phyloP scores from a whole-genome alignment of 1,284 basidiomycete species.

The Quambalaria eucalypti region DNA sequence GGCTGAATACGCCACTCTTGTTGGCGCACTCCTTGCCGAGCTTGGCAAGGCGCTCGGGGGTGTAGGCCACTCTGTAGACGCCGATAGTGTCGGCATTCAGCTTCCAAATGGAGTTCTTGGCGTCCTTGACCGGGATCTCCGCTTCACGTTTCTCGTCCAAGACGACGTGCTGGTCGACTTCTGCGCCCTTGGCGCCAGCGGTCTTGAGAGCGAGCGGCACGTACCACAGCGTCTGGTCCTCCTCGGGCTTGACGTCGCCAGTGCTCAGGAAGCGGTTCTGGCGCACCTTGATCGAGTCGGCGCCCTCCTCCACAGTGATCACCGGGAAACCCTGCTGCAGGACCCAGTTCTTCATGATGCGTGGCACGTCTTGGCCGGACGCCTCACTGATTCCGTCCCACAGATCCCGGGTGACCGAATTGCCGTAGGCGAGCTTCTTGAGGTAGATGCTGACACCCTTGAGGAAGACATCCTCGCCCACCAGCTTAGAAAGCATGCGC shows the following conservation, averaged over 20 bases:
- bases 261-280: conserved; percentile 90
- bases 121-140: conserved; percentile 57
- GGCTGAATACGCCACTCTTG: conserved; percentile 59
- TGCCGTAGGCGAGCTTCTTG: conserved; percentile 71
- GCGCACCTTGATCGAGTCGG: conserved; percentile 51
- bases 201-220: conserved; percentile 72
- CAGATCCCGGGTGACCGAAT: conserved; percentile 64
- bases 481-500: conserved; percentile 76
- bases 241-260: conserved; percentile 59
- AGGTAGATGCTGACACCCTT: conserved; percentile 67
- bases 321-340: conserved; percentile 68
- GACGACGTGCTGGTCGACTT: conserved; percentile 59
- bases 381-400: conserved; percentile 79
- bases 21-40: conserved; percentile 72
- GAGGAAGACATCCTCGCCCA: conserved; percentile 64
- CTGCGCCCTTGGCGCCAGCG: conserved; percentile 48
- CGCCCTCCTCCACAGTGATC: conserved; percentile 66
- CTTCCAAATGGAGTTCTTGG: conserved; percentile 60
- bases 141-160: conserved; percentile 62
- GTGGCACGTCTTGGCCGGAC: conserved; percentile 66
- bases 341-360: conserved; percentile 88
- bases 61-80: conserved; percentile 83
- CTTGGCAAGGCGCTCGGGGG: conserved; percentile 65
- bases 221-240: conserved; percentile 85
- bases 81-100: conserved; percentile 81